Conservation (phyloP, 2,329 filamentous ascomycete species). For the Sordariomycetes sp. region DNA sequence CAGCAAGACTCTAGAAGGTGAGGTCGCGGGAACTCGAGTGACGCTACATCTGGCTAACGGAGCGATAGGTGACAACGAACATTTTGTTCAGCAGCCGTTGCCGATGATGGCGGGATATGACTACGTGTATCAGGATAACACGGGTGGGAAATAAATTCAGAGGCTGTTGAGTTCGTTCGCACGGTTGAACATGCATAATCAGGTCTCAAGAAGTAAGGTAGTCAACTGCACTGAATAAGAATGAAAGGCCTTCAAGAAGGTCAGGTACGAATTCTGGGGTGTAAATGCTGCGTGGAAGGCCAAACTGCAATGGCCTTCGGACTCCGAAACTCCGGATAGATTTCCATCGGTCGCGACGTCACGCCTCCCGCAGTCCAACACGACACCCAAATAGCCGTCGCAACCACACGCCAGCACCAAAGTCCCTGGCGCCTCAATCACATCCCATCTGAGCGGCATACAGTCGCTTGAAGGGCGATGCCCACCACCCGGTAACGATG, state of each 20-base stretch:
- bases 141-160: neutral
- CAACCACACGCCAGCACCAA: neutral
- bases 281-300: too few species aligned
- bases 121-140: neutral
- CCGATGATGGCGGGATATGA: neutral
- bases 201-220: too few species aligned
- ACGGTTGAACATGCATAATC: too few species aligned
- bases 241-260: too few species aligned
- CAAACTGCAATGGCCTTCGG: too few species aligned
- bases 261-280: too few species aligned
- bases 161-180: too few species aligned
- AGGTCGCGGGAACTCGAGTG: neutral
- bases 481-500: constrained; percentile 43
- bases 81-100: neutral
- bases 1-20: neutral
- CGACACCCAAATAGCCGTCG: too few species aligned
- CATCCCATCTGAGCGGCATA: neutral
- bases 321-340: too few species aligned
- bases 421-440: neutral
- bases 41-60: neutral
- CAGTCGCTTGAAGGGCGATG: constrained; percentile 3
- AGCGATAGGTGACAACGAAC: neutral
- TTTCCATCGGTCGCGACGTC: too few species aligned
- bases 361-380: too few species aligned
- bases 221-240: too few species aligned